Conservation (phyloP, 257 asterid species). For the Verbascum thapsus region DNA sequence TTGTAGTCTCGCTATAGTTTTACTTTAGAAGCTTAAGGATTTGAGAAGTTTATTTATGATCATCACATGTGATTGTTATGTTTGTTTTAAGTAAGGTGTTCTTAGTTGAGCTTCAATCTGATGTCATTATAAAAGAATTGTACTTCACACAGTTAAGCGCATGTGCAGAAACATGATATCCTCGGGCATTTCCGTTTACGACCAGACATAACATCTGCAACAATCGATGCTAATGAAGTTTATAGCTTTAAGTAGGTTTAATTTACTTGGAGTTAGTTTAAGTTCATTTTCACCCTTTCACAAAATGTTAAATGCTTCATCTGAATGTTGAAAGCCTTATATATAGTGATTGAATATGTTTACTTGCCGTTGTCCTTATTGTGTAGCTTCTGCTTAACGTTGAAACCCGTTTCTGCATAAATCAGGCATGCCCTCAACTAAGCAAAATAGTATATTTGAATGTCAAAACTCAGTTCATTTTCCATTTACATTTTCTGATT, state of each 20-base stretch:
- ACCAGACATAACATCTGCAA: background rate
- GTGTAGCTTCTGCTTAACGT: slow-evolving; percentile 9
- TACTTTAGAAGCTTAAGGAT: slow-evolving; percentile 16
- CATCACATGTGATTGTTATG: slow-evolving; percentile 8
- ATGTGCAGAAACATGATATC: background rate
- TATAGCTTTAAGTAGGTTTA: background rate
- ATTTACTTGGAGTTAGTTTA: slow-evolving; percentile 2
- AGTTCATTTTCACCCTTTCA: slow-evolving; percentile 5
- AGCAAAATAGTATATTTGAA: background rate
- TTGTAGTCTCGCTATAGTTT: background rate
- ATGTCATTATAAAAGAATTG: background rate
- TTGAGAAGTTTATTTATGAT: background rate
- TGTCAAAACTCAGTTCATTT: background rate
- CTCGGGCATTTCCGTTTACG: background rate
- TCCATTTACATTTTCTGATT: background rate
- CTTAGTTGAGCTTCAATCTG: slow-evolving; percentile 20
- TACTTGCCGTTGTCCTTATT: background rate
- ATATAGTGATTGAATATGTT: background rate
- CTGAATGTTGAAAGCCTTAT: slow-evolving; percentile 10
- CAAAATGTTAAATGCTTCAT: background rate
- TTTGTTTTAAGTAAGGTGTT: slow-evolving; percentile 6
- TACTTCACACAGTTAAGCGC: background rate
- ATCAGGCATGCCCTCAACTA: background rate
- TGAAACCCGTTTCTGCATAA: background rate
- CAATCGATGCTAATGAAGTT: background rate